These are phyloP conservation scores for Ceratonia siliqua DNA, from an alignment of 306 rosid genomes.

Conservation along the genomic window DNA sequence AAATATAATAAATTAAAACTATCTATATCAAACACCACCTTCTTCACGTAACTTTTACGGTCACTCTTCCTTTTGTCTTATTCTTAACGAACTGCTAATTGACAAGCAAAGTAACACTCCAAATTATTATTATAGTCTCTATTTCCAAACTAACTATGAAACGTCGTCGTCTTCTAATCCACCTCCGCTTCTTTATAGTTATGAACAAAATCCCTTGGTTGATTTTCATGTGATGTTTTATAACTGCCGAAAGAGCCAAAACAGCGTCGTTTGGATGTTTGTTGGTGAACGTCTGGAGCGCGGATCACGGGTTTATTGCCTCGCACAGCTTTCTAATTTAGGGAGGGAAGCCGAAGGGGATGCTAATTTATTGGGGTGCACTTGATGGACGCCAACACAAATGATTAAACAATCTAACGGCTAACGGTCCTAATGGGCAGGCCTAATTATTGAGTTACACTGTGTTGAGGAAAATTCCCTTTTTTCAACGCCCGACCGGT, in stretches of 20 bases:
- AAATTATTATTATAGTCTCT: no score
- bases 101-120: background rate
- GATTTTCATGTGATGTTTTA: no score
- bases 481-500: slow-evolving; percentile 43
- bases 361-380: background rate
- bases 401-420: background rate
- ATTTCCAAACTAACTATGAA: no score
- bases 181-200: no score
- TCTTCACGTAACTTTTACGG: background rate
- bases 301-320: no score
- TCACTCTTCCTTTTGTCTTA: background rate
- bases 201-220: no score
- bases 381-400: background rate
- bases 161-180: no score
- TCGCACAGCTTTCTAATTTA: no score
- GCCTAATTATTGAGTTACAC: background rate
- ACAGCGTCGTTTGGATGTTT: background rate
- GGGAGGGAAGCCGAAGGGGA: no score
- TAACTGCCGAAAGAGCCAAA: background rate
- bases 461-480: background rate
- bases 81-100: background rate
- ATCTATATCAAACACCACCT: no score
- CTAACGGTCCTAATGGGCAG: background rate
- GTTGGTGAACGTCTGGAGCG: no score
- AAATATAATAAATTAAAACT: no score